phyloP scores from a whole-genome alignment of 2,329 filamentous ascomycete genomes.

The Aureobasidium sp. region DNA sequence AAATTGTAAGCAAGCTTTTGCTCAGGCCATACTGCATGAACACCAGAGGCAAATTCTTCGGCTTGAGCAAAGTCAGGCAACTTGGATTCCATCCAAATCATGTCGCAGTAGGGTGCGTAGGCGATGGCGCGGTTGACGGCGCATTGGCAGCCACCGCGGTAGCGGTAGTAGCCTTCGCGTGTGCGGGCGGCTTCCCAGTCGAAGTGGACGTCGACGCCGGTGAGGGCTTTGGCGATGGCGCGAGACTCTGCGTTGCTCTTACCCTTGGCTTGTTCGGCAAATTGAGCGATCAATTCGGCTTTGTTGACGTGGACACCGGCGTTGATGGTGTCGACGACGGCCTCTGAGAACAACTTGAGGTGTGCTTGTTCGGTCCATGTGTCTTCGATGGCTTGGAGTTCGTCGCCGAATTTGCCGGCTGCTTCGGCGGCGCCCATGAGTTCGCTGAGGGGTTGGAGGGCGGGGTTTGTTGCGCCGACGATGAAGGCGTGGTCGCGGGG shows the following conservation, averaged over 20 bases:
- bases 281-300: constrained; percentile 56
- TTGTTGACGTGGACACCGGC: constrained; percentile 60
- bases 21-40: constrained; percentile 90
- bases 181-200: constrained; percentile 94
- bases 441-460: constrained; percentile 75
- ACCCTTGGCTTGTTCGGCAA: constrained; percentile 59
- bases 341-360: constrained; percentile 84
- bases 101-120: constrained; percentile 66
- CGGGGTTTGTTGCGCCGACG: constrained; percentile 77
- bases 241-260: constrained; percentile 80
- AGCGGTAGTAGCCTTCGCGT: constrained; percentile 88
- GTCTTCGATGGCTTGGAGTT: constrained; percentile 89
- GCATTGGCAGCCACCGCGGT: constrained; percentile 84
- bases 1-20: constrained; percentile 99
- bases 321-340: constrained; percentile 74
- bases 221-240: constrained; percentile 65
- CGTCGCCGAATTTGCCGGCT: constrained; percentile 66
- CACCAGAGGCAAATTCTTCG: constrained; percentile 83
- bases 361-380: constrained; percentile 70
- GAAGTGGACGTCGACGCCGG: constrained; percentile 77
- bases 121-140: constrained; percentile 84
- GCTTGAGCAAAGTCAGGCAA: constrained; percentile 86
- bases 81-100: constrained; percentile 99
- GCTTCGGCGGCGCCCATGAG: constrained; percentile 82
- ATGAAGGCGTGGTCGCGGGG: constrained; percentile 93